These are phyloP conservation scores for Veloboletus limbatus DNA, from an alignment of 1,284 basidiomycete genomes.

Conservation along the genomic window DNA sequence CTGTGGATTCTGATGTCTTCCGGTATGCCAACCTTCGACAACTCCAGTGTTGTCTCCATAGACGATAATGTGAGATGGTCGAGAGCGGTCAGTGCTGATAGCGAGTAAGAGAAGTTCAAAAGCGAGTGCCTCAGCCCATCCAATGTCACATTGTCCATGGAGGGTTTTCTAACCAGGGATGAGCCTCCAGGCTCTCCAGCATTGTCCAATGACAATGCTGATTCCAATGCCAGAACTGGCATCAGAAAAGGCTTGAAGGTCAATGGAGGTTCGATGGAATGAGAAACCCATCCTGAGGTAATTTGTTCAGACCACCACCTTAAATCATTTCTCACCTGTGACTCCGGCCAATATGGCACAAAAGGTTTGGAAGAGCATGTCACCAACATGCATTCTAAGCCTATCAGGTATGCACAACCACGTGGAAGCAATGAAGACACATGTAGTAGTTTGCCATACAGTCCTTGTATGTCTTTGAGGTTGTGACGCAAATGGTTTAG, in stretches of 20 bases:
- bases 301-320: too few species aligned
- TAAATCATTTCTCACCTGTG: too few species aligned
- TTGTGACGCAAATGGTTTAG: not conserved
- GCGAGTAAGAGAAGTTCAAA: slow-evolving; percentile 25
- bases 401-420: not conserved
- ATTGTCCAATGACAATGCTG: not conserved
- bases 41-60: slow-evolving; percentile 40
- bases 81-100: too few species aligned
- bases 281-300: too few species aligned
- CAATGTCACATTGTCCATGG: slow-evolving; percentile 4
- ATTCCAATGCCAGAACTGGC: slow-evolving; percentile 4
- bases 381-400: not conserved
- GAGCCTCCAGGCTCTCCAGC: slow-evolving; percentile 7
- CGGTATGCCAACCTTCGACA: slow-evolving; percentile 39
- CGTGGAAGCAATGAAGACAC: not conserved
- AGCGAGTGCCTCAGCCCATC: slow-evolving; percentile 12
- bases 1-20: slow-evolving; percentile 32
- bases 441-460: not conserved
- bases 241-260: not conserved
- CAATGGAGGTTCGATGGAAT: not conserved
- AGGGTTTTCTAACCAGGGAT: not conserved
- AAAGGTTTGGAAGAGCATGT: not conserved
- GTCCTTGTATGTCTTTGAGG: not conserved
- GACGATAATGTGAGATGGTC: slow-evolving; percentile 26
- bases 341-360: not conserved